A percentile compares a stretch with the other conserved stretches of the same genome.
phyloP scores from a whole-genome alignment of 768 basidiomycete genomes.

The Coprinopsis cinerea region DNA sequence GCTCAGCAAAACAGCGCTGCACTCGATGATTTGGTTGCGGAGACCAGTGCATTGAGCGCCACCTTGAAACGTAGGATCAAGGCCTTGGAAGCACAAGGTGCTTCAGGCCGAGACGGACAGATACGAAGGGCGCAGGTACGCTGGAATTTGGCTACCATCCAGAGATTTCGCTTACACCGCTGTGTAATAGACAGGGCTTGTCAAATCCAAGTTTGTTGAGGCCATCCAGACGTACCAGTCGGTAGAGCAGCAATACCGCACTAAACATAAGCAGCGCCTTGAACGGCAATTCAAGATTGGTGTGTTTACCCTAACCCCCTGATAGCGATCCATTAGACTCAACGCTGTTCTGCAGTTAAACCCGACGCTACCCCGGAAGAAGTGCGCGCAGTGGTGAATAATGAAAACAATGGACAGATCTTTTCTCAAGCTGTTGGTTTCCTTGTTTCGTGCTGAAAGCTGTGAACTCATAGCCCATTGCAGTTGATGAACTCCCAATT shows the following conservation, averaged over 20 bases:
- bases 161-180: conserved; percentile 9
- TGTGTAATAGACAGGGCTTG: conserved; percentile 43
- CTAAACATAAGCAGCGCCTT: conserved; percentile 74
- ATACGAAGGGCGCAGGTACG: conserved; percentile 73
- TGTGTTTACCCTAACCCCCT: conserved; percentile 23
- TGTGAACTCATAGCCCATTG: conserved; percentile 8
- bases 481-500: conserved; percentile 92
- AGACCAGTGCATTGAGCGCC: conserved; percentile 66
- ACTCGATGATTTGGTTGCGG: conserved; percentile 62
- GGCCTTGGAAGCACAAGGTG: conserved; percentile 60
- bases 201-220: conserved; percentile 77
- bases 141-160: not conserved
- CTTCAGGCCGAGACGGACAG: conserved; percentile 61
- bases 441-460: not conserved
- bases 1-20: conserved; percentile 55
- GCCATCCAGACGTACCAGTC: conserved; percentile 81
- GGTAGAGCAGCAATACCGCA: conserved; percentile 75
- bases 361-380: conserved; percentile 91
- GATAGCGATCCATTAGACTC: conserved; percentile 21
- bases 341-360: conserved; percentile 46
- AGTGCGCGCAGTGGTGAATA: conserved; percentile 79
- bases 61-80: conserved; percentile 70
- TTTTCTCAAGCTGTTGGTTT: conserved; percentile 77
- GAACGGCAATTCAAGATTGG: conserved; percentile 87
- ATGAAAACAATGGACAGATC: conserved; percentile 76